Conservation (phyloP, 2,329 filamentous ascomycete genomes). For the Aspergillus pseudotamarii region DNA sequence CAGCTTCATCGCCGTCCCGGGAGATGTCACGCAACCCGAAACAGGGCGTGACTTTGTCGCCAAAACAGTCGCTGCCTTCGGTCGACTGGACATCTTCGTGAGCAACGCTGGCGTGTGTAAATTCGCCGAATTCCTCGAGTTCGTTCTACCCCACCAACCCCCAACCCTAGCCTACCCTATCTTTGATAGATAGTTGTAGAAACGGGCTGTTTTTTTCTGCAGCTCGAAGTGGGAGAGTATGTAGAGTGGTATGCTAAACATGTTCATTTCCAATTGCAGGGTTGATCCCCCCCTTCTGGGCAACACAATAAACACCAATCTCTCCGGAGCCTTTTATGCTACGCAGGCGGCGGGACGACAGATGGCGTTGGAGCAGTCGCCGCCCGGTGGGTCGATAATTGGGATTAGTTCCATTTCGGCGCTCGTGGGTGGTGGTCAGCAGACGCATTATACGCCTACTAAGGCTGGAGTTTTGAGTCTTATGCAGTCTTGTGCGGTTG, state of each 20-base stretch:
- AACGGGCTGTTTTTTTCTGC: neutral
- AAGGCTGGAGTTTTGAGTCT: constrained; percentile 80
- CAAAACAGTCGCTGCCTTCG: constrained; percentile 59
- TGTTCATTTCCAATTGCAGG: constrained; percentile 34
- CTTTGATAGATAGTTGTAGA: neutral
- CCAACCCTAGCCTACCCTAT: no score
- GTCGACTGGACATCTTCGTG: constrained; percentile 74
- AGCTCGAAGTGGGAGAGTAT: neutral
- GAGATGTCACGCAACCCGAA: constrained; percentile 75
- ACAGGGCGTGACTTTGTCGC: constrained; percentile 71
- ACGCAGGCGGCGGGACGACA: constrained; percentile 83
- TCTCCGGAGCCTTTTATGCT: constrained; percentile 85
- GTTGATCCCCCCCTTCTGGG: constrained; percentile 71
- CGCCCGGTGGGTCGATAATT: constrained; percentile 75
- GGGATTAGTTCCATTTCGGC: constrained; percentile 46
- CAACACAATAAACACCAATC: constrained; percentile 75
- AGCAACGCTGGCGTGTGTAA: constrained; percentile 87
- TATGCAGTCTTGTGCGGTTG: constrained; percentile 82
- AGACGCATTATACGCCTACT: constrained; percentile 86
- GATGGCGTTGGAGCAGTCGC: constrained; percentile 73
- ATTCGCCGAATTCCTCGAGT: constrained; percentile 84
- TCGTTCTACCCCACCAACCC: constrained; percentile 23
- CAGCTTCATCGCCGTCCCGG: constrained; percentile 67
- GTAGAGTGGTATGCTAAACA: neutral
- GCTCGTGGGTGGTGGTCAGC: constrained; percentile 67